These are phyloP conservation scores for Pleurotus tuoliensis DNA, from an alignment of 768 basidiomycete species.

Conservation along the genomic window DNA sequence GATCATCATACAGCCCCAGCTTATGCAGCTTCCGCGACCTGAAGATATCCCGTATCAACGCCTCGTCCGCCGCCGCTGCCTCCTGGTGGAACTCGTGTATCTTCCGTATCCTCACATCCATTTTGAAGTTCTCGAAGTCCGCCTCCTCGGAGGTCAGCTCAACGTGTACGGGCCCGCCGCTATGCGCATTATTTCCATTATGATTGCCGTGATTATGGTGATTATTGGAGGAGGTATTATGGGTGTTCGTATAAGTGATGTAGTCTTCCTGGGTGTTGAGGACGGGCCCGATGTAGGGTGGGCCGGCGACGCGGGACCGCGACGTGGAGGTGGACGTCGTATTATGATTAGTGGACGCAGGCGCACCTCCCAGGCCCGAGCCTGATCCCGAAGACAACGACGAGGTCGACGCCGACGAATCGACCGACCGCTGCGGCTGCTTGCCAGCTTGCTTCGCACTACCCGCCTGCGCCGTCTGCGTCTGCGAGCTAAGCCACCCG, in stretches of 20 bases:
- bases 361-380: too few species aligned
- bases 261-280: slow-evolving; percentile 16
- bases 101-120: slow-evolving; percentile 40
- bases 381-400: not conserved
- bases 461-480: not conserved
- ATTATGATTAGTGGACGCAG: not conserved
- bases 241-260: slow-evolving; percentile 6
- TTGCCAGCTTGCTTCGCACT: not conserved
- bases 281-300: slow-evolving; percentile 20
- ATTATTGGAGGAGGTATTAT: slow-evolving; percentile 6
- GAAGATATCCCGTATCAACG: slow-evolving; percentile 6
- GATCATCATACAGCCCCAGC: slow-evolving; percentile 13
- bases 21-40: slow-evolving; percentile 10
- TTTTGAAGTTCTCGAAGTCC: slow-evolving; percentile 41
- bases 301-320: slow-evolving; percentile 6
- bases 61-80: slow-evolving; percentile 10
- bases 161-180: slow-evolving; percentile 19
- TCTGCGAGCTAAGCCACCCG: not conserved
- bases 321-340: not conserved
- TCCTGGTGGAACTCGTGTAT: slow-evolving; percentile 40
- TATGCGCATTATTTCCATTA: slow-evolving; percentile 19
- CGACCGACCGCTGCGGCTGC: not conserved
- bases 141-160: slow-evolving; percentile 30
- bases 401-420: slow-evolving; percentile 6
- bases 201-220: slow-evolving; percentile 20